These are phyloP conservation scores for Pseudocercospora eumusae DNA, from an alignment of 2,329 filamentous ascomycete genomes.

Conservation along the genomic window DNA sequence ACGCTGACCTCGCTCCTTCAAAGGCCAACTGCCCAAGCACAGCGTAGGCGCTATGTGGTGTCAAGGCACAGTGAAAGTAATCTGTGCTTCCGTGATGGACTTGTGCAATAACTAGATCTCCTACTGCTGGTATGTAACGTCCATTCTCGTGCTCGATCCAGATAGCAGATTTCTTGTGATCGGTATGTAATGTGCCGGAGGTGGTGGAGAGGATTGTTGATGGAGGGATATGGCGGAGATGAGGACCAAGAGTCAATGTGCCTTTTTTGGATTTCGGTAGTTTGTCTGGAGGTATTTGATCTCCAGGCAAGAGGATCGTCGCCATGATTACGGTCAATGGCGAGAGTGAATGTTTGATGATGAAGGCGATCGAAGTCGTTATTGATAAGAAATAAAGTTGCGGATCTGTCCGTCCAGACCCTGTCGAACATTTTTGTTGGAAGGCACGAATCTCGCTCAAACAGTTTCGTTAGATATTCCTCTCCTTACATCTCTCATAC, in stretches of 20 bases:
- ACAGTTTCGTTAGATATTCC: neutral
- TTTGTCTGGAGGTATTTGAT: conserved; percentile 64
- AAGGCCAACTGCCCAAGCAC: conserved; percentile 87
- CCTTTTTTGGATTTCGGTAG: conserved; percentile 66
- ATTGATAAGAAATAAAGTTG: conserved; percentile 2
- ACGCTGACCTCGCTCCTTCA: conserved; percentile 63
- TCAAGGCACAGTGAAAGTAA: conserved; percentile 76
- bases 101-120: conserved; percentile 86
- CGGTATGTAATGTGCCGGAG: conserved; percentile 66
- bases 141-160: conserved; percentile 71
- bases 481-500: conserved; percentile 10
- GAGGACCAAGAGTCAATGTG: conserved; percentile 78
- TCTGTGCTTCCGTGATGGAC: conserved; percentile 75
- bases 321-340: conserved; percentile 22
- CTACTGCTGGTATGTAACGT: conserved; percentile 75
- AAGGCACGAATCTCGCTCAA: conserved; percentile 12
- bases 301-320: conserved; percentile 78
- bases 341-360: neutral
- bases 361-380: neutral
- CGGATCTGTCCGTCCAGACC: neutral
- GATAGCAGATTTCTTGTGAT: conserved; percentile 72
- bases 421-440: conserved; percentile 1
- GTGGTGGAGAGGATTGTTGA: conserved; percentile 69
- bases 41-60: conserved; percentile 62
- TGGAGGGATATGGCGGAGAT: conserved; percentile 79